Percentiles rank a stretch among this genome's conserved stretches.
These are phyloP conservation scores for Kurtzmaniella natalensis DNA, from an alignment of 1,139 yeast species.

Conservation along the genomic window DNA sequence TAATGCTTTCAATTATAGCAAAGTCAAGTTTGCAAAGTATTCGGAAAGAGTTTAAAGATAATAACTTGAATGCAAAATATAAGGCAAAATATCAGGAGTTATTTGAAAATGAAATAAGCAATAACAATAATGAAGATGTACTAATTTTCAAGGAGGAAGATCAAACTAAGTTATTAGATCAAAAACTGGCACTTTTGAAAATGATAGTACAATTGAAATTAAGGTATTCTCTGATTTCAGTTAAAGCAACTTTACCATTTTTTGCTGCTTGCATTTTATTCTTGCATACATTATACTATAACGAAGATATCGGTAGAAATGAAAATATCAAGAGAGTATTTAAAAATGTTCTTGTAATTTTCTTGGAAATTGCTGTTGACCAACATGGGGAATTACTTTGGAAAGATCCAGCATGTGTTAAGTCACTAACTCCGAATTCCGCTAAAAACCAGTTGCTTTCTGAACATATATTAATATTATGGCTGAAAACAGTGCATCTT, in stretches of 20 bases:
- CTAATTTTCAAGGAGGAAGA: too few species aligned
- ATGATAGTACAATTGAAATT: background rate
- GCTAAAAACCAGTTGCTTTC: too few species aligned
- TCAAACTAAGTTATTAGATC: too few species aligned
- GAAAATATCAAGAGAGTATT: background rate
- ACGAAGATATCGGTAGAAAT: conserved; percentile 1
- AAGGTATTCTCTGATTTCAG: background rate
- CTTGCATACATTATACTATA: conserved; percentile 2
- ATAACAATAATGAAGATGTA: too few species aligned
- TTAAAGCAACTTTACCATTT: conserved; percentile 4
- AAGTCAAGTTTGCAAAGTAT: too few species aligned
- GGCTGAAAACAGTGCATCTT: conserved; percentile 34
- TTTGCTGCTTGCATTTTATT: conserved; percentile 4
- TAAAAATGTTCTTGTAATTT: conserved; percentile 3
- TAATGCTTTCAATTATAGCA: conserved; percentile 26
- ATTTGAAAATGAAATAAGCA: too few species aligned
- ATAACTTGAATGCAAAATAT: too few species aligned
- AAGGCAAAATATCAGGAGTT: too few species aligned
- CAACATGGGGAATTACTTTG: conserved; percentile 23
- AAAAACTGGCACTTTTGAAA: background rate
- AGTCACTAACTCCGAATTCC: too few species aligned
- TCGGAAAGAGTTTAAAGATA: too few species aligned
- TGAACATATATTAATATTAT: conserved; percentile 31
- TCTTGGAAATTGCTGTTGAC: background rate
- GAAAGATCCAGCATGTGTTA: conserved; percentile 35